Base-by-base conservation (phyloP, 306 rosid species). In the Vachellia pachyceras region DNA sequence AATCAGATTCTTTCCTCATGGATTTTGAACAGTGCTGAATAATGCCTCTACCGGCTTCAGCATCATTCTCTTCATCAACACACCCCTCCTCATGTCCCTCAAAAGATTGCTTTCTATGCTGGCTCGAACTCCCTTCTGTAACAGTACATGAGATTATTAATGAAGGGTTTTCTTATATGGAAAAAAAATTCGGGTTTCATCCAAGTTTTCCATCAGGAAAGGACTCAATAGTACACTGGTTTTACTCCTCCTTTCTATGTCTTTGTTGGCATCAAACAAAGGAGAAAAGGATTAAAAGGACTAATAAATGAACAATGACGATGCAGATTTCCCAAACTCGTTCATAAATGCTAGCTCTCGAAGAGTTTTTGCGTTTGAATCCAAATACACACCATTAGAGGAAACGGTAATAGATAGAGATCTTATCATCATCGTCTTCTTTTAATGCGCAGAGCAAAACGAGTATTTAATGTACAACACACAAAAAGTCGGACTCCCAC, bases 11-110 rank as follows among this genome's bases (percentile, higher is more conserved):
- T 83, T 81, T 82, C 57, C 64, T 81, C 6, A 65, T 42, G 77
- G 72, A 54, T 74, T 85, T 84, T 29, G 90, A 66, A 58, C 82
- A 80, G 14, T 81, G 82, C 60, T 80, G 70, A 77, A 78, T 4
- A 17, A 15, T 14, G 2, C 11, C 42, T 13, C 20, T 66, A 76
- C 77, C 85, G 75, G 40, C 76, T 73, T 80, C 91, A 79, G 35
- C 76, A 76, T 77, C 91, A 84, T 91, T 89, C 82, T 74, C 87
- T 77, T 91, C 91, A 75, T 91, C 98, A 70, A 86, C 88, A 66
- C 90, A 85, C 41, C 86, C 96, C 78, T 92, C 89, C 50, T 91
- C 94, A 33, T 87, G 76, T 14, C 88, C 94, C 75, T 88, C 92
- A 44, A 90, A 85, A 75, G 77, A 60, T 61, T 79, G 90, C 47